Evolutionary conservation across 495 filamentous ascomycete genomes (phyloP).

Genomic region (Xylaria telfairii): DNA sequence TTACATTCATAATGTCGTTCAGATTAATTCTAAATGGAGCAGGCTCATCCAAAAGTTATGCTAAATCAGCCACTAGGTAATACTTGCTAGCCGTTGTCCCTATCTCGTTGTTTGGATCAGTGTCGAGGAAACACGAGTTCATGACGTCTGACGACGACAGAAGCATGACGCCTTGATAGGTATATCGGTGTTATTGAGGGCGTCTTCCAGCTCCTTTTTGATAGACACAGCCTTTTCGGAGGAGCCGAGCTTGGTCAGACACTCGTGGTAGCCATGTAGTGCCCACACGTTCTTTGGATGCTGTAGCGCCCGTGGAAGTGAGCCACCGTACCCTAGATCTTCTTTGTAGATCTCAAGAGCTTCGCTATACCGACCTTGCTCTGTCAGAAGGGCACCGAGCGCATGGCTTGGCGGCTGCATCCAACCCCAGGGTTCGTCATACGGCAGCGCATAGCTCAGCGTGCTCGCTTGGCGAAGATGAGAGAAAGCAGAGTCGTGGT

Average conservation of each 20-base stretch:
- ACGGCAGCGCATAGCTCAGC: conserved; percentile 63
- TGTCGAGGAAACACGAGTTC: background rate
- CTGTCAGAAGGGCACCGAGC: conserved; percentile 66
- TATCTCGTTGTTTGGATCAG: background rate
- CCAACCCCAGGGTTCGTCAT: conserved; percentile 75
- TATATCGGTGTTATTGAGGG: conserved; percentile 63
- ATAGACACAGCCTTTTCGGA: conserved; percentile 56
- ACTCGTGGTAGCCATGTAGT: conserved; percentile 70
- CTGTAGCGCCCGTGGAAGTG: conserved; percentile 61
- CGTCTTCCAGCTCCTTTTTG: conserved; percentile 54
- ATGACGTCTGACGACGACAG: conserved; percentile 50
- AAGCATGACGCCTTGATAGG: conserved; percentile 66
- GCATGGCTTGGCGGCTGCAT: conserved; percentile 73
- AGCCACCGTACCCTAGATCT: conserved; percentile 64
- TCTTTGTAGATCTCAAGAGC: conserved; percentile 62
- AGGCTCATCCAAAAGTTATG: background rate
- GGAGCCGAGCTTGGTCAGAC: conserved; percentile 58
- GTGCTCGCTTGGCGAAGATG: conserved; percentile 59
- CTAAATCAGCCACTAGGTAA: background rate
- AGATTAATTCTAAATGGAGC: background rate
- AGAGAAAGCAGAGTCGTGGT: conserved; percentile 60
- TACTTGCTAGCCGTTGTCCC: background rate
- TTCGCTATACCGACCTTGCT: conserved; percentile 63
- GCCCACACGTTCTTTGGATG: conserved; percentile 75
- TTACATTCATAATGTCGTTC: background rate